phyloP scores from a whole-genome alignment of 257 asterid genomes.

The Solanum neorickii region DNA sequence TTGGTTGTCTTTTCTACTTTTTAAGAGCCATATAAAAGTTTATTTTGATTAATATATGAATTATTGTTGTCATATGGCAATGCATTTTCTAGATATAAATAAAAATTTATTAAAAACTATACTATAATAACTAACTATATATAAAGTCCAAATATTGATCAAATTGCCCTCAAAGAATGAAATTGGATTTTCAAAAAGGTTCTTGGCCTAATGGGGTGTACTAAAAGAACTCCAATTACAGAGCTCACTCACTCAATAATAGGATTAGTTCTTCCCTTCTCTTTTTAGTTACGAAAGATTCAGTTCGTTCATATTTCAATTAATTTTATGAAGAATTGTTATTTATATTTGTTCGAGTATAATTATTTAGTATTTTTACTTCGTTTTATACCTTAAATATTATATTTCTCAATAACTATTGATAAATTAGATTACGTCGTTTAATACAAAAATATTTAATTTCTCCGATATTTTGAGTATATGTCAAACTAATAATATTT shows the following conservation, averaged over 20 bases:
- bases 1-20: too few species aligned
- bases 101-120: too few species aligned
- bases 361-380: too few species aligned
- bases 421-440: rapidly evolving
- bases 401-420: not conserved
- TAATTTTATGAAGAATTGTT: not conserved
- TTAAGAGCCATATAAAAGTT: too few species aligned
- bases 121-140: not conserved
- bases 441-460: not conserved
- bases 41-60: too few species aligned
- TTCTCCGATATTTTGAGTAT: not conserved
- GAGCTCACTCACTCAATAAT: not conserved
- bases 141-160: not conserved
- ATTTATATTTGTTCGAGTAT: not conserved
- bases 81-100: too few species aligned
- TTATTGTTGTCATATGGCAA: too few species aligned
- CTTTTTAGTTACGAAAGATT: too few species aligned
- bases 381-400: too few species aligned
- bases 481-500: not conserved
- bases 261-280: too few species aligned
- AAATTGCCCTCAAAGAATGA: not conserved
- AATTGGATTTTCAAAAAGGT: not conserved
- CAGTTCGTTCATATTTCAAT: not conserved
- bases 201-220: not conserved
- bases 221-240: not conserved